phyloP scores from a whole-genome alignment of 2,329 filamentous ascomycete species.

The Coniochaeta sp. region DNA sequence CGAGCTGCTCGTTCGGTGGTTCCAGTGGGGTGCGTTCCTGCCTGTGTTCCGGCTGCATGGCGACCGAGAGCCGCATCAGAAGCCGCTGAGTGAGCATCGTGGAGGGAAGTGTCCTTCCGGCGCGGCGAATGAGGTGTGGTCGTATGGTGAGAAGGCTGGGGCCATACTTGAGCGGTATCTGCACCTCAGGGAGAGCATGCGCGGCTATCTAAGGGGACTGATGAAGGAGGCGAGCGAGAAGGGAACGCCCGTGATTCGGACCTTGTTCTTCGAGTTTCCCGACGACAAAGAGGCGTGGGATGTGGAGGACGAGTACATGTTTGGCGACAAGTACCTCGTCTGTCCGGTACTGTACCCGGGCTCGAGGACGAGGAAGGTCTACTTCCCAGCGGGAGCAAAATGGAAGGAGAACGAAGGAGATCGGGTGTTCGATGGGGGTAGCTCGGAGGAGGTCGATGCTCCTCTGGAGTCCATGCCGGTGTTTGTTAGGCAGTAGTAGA shows the following conservation, averaged over 20 bases:
- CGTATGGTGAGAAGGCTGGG: no score
- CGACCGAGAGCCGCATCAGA: no score
- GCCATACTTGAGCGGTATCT: no score
- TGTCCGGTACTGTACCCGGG: slow-evolving; percentile 47
- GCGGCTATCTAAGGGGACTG: no score
- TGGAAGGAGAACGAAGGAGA: background rate
- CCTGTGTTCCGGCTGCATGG: slow-evolving; percentile 63
- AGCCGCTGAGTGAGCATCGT: no score
- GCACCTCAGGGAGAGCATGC: no score
- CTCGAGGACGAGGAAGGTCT: slow-evolving; percentile 34
- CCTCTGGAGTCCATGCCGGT: background rate
- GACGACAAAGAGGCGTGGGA: slow-evolving; percentile 41
- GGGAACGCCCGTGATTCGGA: no score
- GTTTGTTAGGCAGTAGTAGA: background rate
- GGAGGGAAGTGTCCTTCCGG: no score
- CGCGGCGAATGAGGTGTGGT: no score
- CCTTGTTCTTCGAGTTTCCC: no score
- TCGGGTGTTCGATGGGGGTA: background rate
- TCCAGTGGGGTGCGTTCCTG: slow-evolving; percentile 61
- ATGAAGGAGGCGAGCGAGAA: no score
- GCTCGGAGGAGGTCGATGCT: background rate
- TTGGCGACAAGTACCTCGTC: slow-evolving; percentile 46
- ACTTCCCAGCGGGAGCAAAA: slow-evolving; percentile 33
- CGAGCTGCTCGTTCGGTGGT: slow-evolving; percentile 60
- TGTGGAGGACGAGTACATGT: slow-evolving; percentile 57